Base-by-base conservation (phyloP, 768 basidiomycete species). In the Naematelia encephala region DNA sequence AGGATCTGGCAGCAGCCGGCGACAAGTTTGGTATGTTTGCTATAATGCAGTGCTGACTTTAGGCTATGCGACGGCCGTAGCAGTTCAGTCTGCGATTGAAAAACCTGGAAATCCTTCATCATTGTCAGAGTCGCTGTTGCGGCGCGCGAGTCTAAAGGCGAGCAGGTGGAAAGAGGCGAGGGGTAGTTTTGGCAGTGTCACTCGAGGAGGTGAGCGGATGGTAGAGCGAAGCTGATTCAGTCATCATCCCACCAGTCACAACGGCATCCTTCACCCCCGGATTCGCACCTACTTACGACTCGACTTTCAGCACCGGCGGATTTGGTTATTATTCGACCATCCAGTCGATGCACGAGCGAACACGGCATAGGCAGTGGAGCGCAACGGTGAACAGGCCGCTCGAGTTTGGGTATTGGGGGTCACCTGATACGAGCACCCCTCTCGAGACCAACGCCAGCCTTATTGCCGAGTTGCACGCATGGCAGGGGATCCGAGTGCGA, bases 231-330 rank as follows among this genome's bases (percentile, higher is more conserved):
- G 26, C 51, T 5, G 22, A 5, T n/a, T 12, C 23, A 67, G 63
- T 67, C 16, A 44, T 54, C 5, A 54, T 66, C 10, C 63, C 66
- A 34, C 46, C 43, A 10, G 46, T 56, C 14, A 43, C 61, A 0
- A 3, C 46, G 2, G 34, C 55, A 4, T 23, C 56, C 2, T 76
- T 69, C 53, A 73, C 66, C 1, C 72, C 75, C 14, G 53, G 67
- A 0, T 76, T 74, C 56, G 73, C 68, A 1, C 71, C 75, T 0
- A 68, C 63, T 1, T 66, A 54, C 23, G 75, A 76, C 47, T 73
- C 71, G n/a, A 62, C 64, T 3, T 50, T 45, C 29, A 59, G 59
- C 11, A 34, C 67, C 21, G 68, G 69, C 13, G 68, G 69, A 14
- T 55, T 53, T 14, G 64, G 63, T 1, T 76, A 69, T 47, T 67